Evolutionary conservation across 306 rosid genomes (phyloP), one percentile per base, ranked within the genome.

Genomic region (Malus sylvestris): DNA sequence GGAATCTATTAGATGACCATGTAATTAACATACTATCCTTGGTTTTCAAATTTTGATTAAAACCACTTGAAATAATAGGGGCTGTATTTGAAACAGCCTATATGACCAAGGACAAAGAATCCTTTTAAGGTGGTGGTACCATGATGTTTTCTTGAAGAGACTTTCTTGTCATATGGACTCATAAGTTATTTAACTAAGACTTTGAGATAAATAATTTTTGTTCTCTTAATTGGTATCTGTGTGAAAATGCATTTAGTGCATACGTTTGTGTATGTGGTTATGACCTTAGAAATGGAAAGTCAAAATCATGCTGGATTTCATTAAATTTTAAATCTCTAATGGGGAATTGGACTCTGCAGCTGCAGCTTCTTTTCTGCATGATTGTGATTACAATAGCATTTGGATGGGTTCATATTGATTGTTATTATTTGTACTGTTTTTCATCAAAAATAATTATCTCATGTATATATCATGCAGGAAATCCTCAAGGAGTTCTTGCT

Each of bases 391-490:
- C 30, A 71, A 46, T 59, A 30, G 53, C 45, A 77, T 77, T 83
- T 65, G 60, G 57, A 58, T 67, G 61, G 61, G 63, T 23, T 71
- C 44, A 57, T 51, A 40, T 75, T 66, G 75, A 38, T 38, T 38
- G 42, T 38, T 38, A 38, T 38, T 38, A 38, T 38, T 38, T 38
- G 42, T 38, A 38, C 42, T 7, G 42, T 7, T 38, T 38, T 38
- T 38, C 42, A 38, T 38, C 1, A 38, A 38, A 38, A 38, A 38
- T 38, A 38, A 38, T 35, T 35, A 35, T 71, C 63, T 59, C 46
- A 5, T 70, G 75, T 76, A 76, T 79, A 58, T 83, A 33, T 80
- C 85, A 70, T 65, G 63, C 94, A 93, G 96, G 91, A 71, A 77
- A 77, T 69, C 84, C 82, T 64, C 88, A 85, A 76, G 83, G 77